Evolutionary conservation across 768 basidiomycete genomes (phyloP), one percentile per base, ranked within the genome.

Genomic region (Pholiota conissans): DNA sequence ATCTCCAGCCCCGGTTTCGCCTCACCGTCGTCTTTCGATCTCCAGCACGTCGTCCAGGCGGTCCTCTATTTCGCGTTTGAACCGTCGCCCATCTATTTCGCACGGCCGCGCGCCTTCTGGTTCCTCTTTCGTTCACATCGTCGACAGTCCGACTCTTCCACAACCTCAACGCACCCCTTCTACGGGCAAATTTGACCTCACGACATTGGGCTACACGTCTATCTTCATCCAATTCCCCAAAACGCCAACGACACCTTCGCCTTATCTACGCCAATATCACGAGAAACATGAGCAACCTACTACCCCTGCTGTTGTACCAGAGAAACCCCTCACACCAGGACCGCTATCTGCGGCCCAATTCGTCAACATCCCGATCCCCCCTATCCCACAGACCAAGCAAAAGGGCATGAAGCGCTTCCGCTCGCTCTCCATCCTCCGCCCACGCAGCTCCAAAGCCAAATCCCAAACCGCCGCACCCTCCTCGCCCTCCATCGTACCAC

Each of bases 171-270:
- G 74, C 55, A 80, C 82, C 0, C 80, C 80, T 3, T 79, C 78
- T 3, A 56, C 76, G 29, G 74, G 76, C 59, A 78, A 83, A 51
- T 82, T 81, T 14, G 82, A 89, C 67, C 79, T 90, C 30, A 81
- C 83, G 6, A 63, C 79, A 6, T 74, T 86, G 14, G 87, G 87
- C 1, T 90, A 90, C 70, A 83, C 85, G 13, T 84, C 83, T 29
- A 76, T 87, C 39, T 86, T 90, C 67, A 73, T 89, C 14, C 81
- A 81, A 42, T 69, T 87, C 59, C 81, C 83, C 2, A 76, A 76
- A 34, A 81, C 84, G 0, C 82, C 84, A 0, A 69, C 72, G 11
- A 78, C 77, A 0, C 76, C 79, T 16, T 70, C 74, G 22, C 69
- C 72, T 13, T 66, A 69, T 63, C 66, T 69, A 52, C 67, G 65